Evolutionary conservation across 2,329 filamentous ascomycete species (phyloP).

Genomic region (Drechslerella dactyloides): DNA sequence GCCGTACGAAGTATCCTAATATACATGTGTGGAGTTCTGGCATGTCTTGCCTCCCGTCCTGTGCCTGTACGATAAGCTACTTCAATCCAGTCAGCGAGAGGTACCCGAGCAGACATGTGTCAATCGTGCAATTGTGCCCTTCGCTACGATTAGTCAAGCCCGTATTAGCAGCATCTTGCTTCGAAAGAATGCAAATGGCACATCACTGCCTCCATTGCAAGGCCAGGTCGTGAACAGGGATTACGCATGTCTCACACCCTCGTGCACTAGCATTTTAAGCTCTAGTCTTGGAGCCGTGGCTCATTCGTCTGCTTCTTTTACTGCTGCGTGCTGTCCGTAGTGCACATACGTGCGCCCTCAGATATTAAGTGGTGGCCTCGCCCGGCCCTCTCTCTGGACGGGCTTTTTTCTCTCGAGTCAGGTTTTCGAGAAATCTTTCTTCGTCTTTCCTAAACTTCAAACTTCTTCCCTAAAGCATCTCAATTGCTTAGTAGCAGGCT

Average conservation of each 20-base stretch:
- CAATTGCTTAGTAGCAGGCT: constrained; percentile 33
- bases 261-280: constrained; percentile 36
- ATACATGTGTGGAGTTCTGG: constrained; percentile 10
- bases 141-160: constrained; percentile 2
- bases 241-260: constrained; percentile 48
- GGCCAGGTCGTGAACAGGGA: constrained; percentile 28
- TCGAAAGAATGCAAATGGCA: constrained; percentile 26
- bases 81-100: background rate
- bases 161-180: constrained; percentile 5
- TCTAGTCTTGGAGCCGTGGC: constrained; percentile 41
- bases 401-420: constrained; percentile 38
- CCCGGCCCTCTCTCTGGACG: constrained; percentile 34
- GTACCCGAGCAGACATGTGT: constrained; percentile 8
- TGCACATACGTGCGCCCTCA: constrained; percentile 3
- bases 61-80: constrained; percentile 11
- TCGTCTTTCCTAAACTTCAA: constrained; percentile 37
- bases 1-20: constrained; percentile 27
- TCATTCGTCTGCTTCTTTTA: constrained; percentile 45
- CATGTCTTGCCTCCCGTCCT: constrained; percentile 6
- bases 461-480: constrained; percentile 32
- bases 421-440: constrained; percentile 50
- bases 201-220: constrained; percentile 16
- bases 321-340: no score
- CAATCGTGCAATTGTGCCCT: constrained; percentile 1
- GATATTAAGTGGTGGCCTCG: constrained; percentile 45